A percentile compares a stretch with the other conserved stretches of the same genome.
Conservation (phyloP, 2,329 filamentous ascomycete species). For the Penicillium sp. region DNA sequence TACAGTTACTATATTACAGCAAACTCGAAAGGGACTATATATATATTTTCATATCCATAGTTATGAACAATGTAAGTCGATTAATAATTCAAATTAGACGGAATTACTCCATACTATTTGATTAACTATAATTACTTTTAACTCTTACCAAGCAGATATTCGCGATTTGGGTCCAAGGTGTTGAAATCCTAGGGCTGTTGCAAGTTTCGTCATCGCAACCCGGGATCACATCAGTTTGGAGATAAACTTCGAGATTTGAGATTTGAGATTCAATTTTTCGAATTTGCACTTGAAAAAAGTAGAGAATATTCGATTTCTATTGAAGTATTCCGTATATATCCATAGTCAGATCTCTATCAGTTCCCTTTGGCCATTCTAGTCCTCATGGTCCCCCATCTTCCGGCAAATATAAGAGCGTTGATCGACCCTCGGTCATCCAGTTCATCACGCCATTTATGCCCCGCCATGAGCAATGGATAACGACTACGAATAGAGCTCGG, state of each 20-base stretch:
- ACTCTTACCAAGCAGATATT: neutral
- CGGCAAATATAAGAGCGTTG: neutral
- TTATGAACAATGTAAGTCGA: neutral
- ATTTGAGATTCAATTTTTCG: neutral
- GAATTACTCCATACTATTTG: neutral
- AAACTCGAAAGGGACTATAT: neutral
- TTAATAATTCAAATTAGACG: neutral
- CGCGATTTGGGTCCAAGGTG: neutral
- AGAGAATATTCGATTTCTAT: neutral
- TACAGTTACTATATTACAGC: neutral
- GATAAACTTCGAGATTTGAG: neutral
- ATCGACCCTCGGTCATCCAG: conserved; percentile 7
- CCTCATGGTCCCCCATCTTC: neutral
- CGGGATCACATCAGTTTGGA: conserved; percentile 24
- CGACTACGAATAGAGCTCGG: conserved; percentile 4
- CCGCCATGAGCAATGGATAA: conserved; percentile 33
- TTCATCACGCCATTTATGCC: conserved; percentile 34
- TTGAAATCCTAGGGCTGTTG: conserved; percentile 4
- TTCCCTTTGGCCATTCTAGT: neutral
- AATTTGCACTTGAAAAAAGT: neutral
- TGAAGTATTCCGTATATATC: neutral
- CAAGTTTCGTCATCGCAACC: conserved; percentile 21
- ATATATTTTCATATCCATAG: too few relatives aligned
- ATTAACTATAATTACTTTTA: neutral
- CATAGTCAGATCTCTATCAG: neutral